phyloP scores from a whole-genome alignment of 495 filamentous ascomycete species.

The Lophium mytilinum region DNA sequence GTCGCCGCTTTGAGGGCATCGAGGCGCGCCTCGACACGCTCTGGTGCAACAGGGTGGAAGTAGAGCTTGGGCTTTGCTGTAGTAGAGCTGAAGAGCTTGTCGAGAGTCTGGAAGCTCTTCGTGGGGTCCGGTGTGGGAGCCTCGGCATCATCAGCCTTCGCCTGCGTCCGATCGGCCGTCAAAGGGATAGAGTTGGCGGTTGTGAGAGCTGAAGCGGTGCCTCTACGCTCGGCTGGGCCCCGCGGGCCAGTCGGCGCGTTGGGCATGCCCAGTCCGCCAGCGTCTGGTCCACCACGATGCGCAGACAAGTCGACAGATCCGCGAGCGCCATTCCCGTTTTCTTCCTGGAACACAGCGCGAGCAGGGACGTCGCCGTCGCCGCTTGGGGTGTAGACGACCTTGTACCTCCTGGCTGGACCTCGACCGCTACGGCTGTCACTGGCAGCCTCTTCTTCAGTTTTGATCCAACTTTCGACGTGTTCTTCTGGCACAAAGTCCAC shows the following conservation, averaged over 20 bases:
- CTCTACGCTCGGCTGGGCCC: neutral
- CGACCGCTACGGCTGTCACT: slow-evolving; percentile 35
- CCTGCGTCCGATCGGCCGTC: neutral
- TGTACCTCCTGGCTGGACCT: slow-evolving; percentile 50
- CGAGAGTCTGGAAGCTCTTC: slow-evolving; percentile 42
- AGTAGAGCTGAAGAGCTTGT: slow-evolving; percentile 56
- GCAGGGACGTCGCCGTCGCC: slow-evolving; percentile 48
- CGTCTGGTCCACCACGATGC: slow-evolving; percentile 9
- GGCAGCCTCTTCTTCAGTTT: slow-evolving; percentile 45
- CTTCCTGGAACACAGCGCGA: slow-evolving; percentile 34
- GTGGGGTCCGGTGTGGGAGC: too few species aligned
- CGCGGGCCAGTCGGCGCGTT: slow-evolving; percentile 14
- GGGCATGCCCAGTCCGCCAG: neutral
- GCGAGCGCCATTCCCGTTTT: slow-evolving; percentile 8
- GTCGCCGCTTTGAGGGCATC: slow-evolving; percentile 52
- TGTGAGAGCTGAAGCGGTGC: neutral
- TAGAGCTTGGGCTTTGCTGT: slow-evolving; percentile 57
- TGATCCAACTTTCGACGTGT: slow-evolving; percentile 65
- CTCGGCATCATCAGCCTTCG: neutral
- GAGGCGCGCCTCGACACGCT: slow-evolving; percentile 55
- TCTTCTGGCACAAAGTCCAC: slow-evolving; percentile 85
- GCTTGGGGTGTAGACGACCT: slow-evolving; percentile 59
- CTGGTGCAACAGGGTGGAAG: slow-evolving; percentile 49
- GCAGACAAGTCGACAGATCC: neutral
- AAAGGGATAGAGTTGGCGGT: neutral